phyloP scores from a whole-genome alignment of 2,329 filamentous ascomycete species.

The Fusarium penzigii region DNA sequence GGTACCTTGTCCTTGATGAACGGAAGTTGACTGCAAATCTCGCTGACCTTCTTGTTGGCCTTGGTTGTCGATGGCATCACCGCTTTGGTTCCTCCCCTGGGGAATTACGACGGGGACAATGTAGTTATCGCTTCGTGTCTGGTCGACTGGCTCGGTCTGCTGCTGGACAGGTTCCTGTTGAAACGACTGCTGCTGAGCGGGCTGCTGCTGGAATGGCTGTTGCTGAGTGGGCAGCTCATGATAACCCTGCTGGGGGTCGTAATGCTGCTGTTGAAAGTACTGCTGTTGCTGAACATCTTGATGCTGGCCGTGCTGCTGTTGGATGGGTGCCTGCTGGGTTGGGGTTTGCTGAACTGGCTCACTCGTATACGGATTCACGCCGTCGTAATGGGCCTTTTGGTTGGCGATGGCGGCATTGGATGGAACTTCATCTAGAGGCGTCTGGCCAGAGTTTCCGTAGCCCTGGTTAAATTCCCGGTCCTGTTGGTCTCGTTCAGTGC shows the following conservation, averaged over 20 bases:
- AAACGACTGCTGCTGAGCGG: not conserved
- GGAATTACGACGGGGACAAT: constrained; percentile 24
- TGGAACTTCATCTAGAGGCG: constrained; percentile 49
- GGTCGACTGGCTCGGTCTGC: constrained; percentile 14
- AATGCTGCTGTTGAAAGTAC: too few species aligned
- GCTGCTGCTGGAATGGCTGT: constrained; percentile 11
- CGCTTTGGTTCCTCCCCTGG: constrained; percentile 15
- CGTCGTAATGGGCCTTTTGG: constrained; percentile 53
- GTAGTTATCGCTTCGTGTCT: constrained; percentile 13
- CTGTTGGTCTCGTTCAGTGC: constrained; percentile 34
- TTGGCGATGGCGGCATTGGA: constrained; percentile 53
- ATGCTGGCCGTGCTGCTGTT: constrained; percentile 7
- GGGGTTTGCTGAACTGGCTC: constrained; percentile 38
- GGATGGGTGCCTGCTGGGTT: constrained; percentile 7
- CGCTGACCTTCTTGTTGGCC: too few species aligned
- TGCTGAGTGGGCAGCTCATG: too few species aligned
- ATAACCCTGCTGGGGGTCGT: too few species aligned
- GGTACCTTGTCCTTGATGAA: too few species aligned
- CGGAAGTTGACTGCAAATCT: too few species aligned
- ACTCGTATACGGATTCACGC: constrained; percentile 59
- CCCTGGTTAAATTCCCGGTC: constrained; percentile 26
- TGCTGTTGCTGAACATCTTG: too few species aligned
- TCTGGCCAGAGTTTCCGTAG: constrained; percentile 49
- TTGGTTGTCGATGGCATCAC: constrained; percentile 3
- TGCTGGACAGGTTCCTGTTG: constrained; percentile 18